phyloP scores from a whole-genome alignment of 352 stramenopile species.

The Pythium chondricola region DNA sequence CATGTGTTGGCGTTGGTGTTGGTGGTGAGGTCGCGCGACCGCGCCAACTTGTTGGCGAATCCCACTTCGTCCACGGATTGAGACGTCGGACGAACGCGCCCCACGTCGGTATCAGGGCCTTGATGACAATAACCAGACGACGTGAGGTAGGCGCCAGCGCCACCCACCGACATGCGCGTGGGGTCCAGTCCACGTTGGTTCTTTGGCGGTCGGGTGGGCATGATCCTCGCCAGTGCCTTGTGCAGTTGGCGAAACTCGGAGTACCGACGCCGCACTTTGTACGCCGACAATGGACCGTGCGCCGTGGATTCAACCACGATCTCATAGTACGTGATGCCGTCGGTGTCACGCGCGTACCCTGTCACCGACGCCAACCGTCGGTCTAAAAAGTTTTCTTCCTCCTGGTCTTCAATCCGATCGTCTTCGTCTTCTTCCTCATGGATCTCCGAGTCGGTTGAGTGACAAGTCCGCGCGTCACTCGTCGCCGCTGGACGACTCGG shows the following conservation, averaged over 20 bases:
- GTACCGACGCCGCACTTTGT: conserved; percentile 73
- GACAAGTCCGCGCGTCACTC: conserved; percentile 13
- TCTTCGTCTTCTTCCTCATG: conserved; percentile 13
- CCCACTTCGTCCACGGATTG: conserved; percentile 3
- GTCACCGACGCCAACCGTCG: conserved; percentile 57
- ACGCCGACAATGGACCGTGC: conserved; percentile 64
- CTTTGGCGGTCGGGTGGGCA: conserved; percentile 27
- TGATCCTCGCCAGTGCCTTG: conserved; percentile 39
- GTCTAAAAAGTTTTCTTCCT: conserved; percentile 74
- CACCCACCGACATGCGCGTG: conserved; percentile 3
- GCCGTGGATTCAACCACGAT: conserved; percentile 58
- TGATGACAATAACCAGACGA: background rate
- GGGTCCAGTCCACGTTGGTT: conserved; percentile 13
- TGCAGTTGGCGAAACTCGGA: conserved; percentile 69
- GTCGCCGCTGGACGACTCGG: conserved; percentile 18
- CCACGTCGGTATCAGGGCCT: background rate
- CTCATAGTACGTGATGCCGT: conserved; percentile 77
- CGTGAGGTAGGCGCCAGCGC: background rate
- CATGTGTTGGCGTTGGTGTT: too few relatives aligned
- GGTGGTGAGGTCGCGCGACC: conserved; percentile 1
- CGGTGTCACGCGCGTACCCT: conserved; percentile 64
- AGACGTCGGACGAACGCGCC: background rate
- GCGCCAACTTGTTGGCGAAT: background rate
- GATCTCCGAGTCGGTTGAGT: background rate
- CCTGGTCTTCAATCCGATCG: conserved; percentile 29